phyloP scores from a whole-genome alignment of 2,329 filamentous ascomycete genomes.

The Herpotrichia juniperi region DNA sequence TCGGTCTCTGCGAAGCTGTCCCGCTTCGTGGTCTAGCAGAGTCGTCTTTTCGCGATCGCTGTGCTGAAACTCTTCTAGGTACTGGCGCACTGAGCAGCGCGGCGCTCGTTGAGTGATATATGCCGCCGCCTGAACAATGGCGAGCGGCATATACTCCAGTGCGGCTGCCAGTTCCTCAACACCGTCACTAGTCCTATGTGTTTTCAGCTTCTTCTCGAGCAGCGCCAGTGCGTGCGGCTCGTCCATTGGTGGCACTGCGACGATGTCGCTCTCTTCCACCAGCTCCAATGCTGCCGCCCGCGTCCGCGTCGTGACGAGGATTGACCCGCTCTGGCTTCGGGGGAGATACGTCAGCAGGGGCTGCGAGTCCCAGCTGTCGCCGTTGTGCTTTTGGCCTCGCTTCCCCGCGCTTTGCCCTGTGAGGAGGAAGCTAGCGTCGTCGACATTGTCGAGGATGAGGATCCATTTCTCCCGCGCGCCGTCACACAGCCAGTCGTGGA shows the following conservation, averaged over 20 bases:
- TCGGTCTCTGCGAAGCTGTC: slow-evolving; percentile 35
- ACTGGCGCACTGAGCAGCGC: slow-evolving; percentile 24
- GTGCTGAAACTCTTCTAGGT: slow-evolving; percentile 46
- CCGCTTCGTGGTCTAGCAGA: slow-evolving; percentile 20
- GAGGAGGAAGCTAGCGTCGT: slow-evolving; percentile 13
- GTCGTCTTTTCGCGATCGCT: slow-evolving; percentile 34
- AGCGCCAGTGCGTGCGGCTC: slow-evolving; percentile 1
- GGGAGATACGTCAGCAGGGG: slow-evolving; percentile 6
- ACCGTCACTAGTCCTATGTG: slow-evolving; percentile 2
- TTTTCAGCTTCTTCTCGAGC: slow-evolving; percentile 6
- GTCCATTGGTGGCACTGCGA: slow-evolving; percentile 5
- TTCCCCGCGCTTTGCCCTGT: not conserved
- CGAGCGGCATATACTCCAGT: slow-evolving; percentile 40
- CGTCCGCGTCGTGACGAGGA: slow-evolving; percentile 8
- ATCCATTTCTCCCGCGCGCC: slow-evolving; percentile 16
- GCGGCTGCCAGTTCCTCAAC: slow-evolving; percentile 15
- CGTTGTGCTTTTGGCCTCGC: not conserved
- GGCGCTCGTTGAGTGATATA: slow-evolving; percentile 30
- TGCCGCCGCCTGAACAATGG: slow-evolving; percentile 37
- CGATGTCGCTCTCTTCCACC: slow-evolving; percentile 8
- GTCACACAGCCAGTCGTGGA: slow-evolving; percentile 20
- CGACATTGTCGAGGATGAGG: slow-evolving; percentile 22
- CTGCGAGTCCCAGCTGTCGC: not conserved
- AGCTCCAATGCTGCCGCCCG: slow-evolving; percentile 4
- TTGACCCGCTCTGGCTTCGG: slow-evolving; percentile 4